Percentiles rank a stretch among this genome's conserved stretches.
These are phyloP conservation scores for Cetraspora pellucida DNA, from an alignment of 192 early-diverging fungal genomes.

Conservation along the genomic window DNA sequence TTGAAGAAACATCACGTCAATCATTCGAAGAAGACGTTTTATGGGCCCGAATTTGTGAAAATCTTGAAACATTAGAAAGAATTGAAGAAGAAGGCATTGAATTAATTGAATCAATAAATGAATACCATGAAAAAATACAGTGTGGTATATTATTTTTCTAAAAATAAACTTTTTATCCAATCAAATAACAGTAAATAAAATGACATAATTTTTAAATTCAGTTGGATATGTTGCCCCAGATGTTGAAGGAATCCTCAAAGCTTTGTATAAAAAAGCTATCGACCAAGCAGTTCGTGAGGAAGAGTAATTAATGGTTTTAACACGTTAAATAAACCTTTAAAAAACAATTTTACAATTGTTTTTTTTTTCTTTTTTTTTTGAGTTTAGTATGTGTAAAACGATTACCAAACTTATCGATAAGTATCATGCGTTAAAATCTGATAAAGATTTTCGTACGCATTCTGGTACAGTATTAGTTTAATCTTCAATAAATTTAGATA, in stretches of 20 bases:
- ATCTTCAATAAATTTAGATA: background rate
- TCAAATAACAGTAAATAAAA: background rate
- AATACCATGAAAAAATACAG: background rate
- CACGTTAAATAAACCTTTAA: background rate
- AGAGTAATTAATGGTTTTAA: background rate
- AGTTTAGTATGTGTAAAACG: background rate
- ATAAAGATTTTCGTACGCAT: background rate
- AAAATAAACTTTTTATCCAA: background rate
- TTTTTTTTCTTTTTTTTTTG: background rate
- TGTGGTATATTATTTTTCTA: background rate
- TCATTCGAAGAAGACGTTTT: background rate
- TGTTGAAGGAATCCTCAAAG: background rate
- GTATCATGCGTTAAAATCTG: background rate
- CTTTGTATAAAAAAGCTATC: background rate
- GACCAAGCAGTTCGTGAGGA: background rate
- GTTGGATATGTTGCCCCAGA: background rate
- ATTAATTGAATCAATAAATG: background rate
- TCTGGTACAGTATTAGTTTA: background rate
- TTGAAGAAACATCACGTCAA: background rate
- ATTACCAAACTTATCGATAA: background rate
- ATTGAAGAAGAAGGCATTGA: slow-evolving; percentile 10
- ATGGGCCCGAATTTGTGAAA: background rate
- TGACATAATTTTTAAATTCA: background rate
- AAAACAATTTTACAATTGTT: background rate
- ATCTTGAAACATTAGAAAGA: background rate